Conservation (phyloP, 345 rosid genomes). For the Syzygium aqueum region DNA sequence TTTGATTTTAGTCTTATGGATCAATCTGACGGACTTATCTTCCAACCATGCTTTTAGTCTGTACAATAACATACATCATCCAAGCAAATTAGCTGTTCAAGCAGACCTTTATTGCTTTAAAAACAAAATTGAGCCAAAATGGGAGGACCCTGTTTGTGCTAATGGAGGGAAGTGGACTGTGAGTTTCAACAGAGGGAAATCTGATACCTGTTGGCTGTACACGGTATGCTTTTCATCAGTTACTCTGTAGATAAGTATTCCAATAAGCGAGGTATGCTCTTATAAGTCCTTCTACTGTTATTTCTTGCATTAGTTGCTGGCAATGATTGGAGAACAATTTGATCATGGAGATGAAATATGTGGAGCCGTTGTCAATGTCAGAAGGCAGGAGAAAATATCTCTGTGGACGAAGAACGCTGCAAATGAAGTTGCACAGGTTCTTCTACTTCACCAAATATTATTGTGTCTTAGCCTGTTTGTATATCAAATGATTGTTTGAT, state of each 20-base stretch:
- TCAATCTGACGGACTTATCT: neutral
- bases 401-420: conserved; percentile 92
- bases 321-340: conserved; percentile 94
- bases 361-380: conserved; percentile 78
- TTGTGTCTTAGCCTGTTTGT: neutral
- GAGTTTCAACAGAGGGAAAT: conserved; percentile 33
- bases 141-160: conserved; percentile 97
- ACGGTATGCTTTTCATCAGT: conserved; percentile 19
- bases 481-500: neutral
- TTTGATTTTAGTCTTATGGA: neutral
- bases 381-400: conserved; percentile 63
- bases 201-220: conserved; percentile 71
- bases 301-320: conserved; percentile 40
- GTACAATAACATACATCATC: conserved; percentile 65
- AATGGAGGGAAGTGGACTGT: conserved; percentile 96
- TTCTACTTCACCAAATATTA: neutral
- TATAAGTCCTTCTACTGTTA: neutral
- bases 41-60: conserved; percentile 30
- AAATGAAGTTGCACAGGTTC: conserved; percentile 85
- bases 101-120: conserved; percentile 92
- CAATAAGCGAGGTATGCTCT: neutral
- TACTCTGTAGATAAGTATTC: neutral
- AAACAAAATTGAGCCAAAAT: conserved; percentile 78
- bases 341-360: conserved; percentile 93
- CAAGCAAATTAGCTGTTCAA: conserved; percentile 55